These are phyloP conservation scores for Datura wrightii DNA, from an alignment of 257 asterid species.

Conservation along the genomic window DNA sequence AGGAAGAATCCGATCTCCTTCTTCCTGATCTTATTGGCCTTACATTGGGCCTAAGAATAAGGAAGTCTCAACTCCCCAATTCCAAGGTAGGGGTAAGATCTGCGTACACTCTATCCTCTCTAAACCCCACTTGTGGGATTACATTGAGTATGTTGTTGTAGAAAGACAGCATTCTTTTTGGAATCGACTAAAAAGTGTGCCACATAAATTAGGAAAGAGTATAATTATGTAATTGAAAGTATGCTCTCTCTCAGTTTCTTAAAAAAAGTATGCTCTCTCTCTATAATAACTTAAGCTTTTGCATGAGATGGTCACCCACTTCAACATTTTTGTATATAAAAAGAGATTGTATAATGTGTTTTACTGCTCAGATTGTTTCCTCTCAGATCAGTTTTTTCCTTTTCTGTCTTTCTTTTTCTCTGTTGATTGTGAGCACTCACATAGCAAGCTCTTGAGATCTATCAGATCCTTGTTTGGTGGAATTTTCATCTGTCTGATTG, in stretches of 20 bases:
- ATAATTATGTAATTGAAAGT: background rate
- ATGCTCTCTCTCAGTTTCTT: background rate
- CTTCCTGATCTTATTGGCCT: too few species aligned
- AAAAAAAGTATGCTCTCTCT: background rate
- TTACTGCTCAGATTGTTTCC: constrained; percentile 19
- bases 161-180: background rate
- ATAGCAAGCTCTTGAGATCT: constrained; percentile 10
- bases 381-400: background rate
- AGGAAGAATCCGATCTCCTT: too few species aligned
- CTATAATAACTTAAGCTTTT: background rate
- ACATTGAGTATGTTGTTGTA: too few species aligned
- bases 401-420: constrained; percentile 5
- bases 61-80: too few species aligned
- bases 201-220: constrained; percentile 1
- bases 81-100: too few species aligned
- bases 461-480: constrained; percentile 16
- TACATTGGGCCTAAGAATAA: too few species aligned
- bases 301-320: constrained; percentile 3
- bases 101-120: too few species aligned
- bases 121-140: too few species aligned
- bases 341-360: background rate
- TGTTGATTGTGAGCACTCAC: constrained; percentile 1
- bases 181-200: background rate
- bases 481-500: constrained; percentile 25
- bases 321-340: background rate